Base-by-base conservation (phyloP, 1,139 yeast genomes). In the Pichia inconspicua region DNA sequence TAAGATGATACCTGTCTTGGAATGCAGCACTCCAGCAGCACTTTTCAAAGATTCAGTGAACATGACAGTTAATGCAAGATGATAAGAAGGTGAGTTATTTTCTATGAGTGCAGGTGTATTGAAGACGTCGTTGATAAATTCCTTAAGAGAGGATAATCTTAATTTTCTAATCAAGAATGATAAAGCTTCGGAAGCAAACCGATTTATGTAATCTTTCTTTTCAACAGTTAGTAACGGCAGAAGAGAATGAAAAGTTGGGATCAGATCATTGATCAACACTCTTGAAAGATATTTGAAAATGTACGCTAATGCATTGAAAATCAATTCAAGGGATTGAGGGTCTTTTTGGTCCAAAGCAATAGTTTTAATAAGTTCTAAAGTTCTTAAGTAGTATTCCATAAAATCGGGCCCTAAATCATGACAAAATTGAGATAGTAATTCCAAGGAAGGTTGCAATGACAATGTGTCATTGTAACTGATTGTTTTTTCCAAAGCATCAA, bases 371-470 rank as follows among this genome's bases (percentile, higher is more conserved):
- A 77, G 59, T 1, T 64, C 57, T 44, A 92, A 67, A 0, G 88
- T 68, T 30, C 67, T 62, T 2, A 71, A 68, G 59, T 87, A 89
- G 59, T 71, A 88, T 2, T 78, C 77, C 71, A 88, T 75, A 60
- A 89, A 92, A 58, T 92, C 98, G 1, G 92, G 84, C 6, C 97
- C 97, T 54, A 92, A 70, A 69, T 92, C 98, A 59, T 88, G 97
- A 42, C 90, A 82, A 58, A 94, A 84, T 62, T 89, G 95, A 0
- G 95, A 77, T 40, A 88, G 65, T 43, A 89, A 69, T 61, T 92
- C 98, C 42, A 89, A 66, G 40, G 88, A 64, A 5, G 97, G 92
- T 63, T 90, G 95, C 44, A 86, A 68, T 1, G 96, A 82, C 50
- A 83, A 70, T 31, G 75, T 73, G 62, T 90, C 96, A 54, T 80